These are phyloP conservation scores for Cladorrhinum sp. DNA, from an alignment of 2,329 filamentous ascomycete genomes.

Conservation along the genomic window DNA sequence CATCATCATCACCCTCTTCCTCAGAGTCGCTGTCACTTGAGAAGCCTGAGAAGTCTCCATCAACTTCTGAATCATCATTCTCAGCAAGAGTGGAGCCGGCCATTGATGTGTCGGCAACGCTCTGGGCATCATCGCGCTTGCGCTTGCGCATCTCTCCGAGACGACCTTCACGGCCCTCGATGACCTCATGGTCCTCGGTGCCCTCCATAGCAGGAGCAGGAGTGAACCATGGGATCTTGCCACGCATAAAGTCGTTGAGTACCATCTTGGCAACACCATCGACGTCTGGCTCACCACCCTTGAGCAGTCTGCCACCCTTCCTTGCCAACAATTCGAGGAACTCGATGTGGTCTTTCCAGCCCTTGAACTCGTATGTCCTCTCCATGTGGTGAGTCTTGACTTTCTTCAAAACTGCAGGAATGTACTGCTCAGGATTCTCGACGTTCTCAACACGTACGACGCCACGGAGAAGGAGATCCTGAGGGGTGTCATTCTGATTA, in stretches of 20 bases:
- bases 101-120: slow-evolving; percentile 37
- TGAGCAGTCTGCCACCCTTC: slow-evolving; percentile 81
- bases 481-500: slow-evolving; percentile 75
- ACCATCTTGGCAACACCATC: slow-evolving; percentile 97
- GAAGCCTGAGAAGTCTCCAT: slow-evolving; percentile 49
- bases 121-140: slow-evolving; percentile 54
- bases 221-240: slow-evolving; percentile 95
- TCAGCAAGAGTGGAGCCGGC: slow-evolving; percentile 27
- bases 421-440: slow-evolving; percentile 93
- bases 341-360: slow-evolving; percentile 71
- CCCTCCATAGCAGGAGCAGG: slow-evolving; percentile 64
- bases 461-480: slow-evolving; percentile 85
- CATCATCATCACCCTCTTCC: slow-evolving; percentile 17
- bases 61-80: slow-evolving; percentile 32
- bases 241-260: slow-evolving; percentile 90
- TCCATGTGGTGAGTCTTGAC: slow-evolving; percentile 88
- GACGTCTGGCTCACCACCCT: slow-evolving; percentile 90
- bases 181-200: slow-evolving; percentile 46
- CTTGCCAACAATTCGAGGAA: slow-evolving; percentile 85
- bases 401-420: slow-evolving; percentile 72
- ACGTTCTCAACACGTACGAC: slow-evolving; percentile 95
- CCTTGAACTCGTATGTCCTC: slow-evolving; percentile 84
- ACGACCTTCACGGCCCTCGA: slow-evolving; percentile 72
- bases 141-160: slow-evolving; percentile 89
- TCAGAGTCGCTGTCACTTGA: slow-evolving; percentile 40